These are phyloP conservation scores for Botrytis deweyae DNA, from an alignment of 2,329 filamentous ascomycete species.

Conservation along the genomic window DNA sequence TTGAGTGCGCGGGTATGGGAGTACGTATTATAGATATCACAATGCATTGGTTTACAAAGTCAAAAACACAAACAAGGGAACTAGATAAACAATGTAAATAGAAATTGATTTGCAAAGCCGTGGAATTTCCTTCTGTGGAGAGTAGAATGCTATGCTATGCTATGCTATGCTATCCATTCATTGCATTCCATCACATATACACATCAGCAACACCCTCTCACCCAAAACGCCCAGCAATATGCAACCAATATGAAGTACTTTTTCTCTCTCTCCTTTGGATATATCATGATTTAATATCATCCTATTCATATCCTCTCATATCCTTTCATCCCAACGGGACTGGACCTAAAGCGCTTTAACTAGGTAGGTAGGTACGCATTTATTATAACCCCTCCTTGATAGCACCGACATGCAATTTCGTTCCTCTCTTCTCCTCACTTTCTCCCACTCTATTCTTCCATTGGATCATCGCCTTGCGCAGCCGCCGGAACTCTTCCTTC, in stretches of 20 bases:
- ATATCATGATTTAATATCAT: not conserved
- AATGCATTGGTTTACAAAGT: not conserved
- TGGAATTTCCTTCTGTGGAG: not conserved
- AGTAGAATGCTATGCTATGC: not conserved
- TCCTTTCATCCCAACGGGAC: not conserved
- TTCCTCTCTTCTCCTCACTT: not conserved
- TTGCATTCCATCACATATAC: not conserved
- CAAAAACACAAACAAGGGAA: not conserved
- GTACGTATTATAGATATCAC: not conserved
- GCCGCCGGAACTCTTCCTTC: slow-evolving; percentile 82
- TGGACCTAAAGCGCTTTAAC: slow-evolving; percentile 18
- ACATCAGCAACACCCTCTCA: slow-evolving; percentile 16
- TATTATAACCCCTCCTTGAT: not conserved
- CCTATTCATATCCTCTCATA: not conserved
- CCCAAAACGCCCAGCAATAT: slow-evolving; percentile 21
- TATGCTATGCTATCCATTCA: not conserved
- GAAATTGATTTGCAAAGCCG: not conserved
- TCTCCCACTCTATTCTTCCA: slow-evolving; percentile 54
- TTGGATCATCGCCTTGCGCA: slow-evolving; percentile 54
- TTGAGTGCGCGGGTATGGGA: not conserved
- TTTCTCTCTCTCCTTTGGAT: not conserved
- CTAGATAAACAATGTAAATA: not conserved
- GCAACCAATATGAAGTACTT: slow-evolving; percentile 13
- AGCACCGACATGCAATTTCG: not conserved
- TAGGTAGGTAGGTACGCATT: slow-evolving; percentile 2